Percentiles rank a stretch among this genome's conserved stretches.
Conservation (phyloP, 257 asterid species). For the Nicotiana noctiflora region DNA sequence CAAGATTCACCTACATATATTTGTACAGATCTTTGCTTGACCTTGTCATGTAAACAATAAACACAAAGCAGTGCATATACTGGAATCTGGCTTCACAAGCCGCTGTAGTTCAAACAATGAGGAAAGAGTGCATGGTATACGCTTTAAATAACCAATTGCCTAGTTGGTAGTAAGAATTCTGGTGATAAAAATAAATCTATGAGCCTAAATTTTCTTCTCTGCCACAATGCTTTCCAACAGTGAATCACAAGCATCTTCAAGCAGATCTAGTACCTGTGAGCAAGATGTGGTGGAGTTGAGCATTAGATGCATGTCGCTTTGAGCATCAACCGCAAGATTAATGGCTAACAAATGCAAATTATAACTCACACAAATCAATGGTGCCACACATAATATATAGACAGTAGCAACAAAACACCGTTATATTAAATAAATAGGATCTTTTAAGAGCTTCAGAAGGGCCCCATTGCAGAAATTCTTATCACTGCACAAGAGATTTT, state of each 20-base stretch:
- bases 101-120: not conserved
- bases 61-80: not conserved
- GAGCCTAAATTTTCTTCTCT: conserved; percentile 21
- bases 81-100: not conserved
- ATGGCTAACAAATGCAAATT: not conserved
- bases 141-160: not conserved
- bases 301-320: too few relatives aligned
- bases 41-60: not conserved
- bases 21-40: not conserved
- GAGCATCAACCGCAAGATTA: not conserved
- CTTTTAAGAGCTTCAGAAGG: not conserved
- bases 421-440: not conserved
- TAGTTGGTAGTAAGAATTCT: not conserved
- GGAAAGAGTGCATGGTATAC: conserved; percentile 6
- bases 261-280: conserved; percentile 77
- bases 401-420: not conserved
- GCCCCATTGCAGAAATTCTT: not conserved
- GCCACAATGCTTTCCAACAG: conserved; percentile 47
- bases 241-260: conserved; percentile 83
- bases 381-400: too few relatives aligned
- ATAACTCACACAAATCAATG: not conserved
- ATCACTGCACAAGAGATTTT: not conserved
- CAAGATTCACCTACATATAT: not conserved
- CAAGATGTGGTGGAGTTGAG: not conserved
- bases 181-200: not conserved